phyloP scores from a whole-genome alignment of 495 filamentous ascomycete genomes.

The Trichoderma erinaceum region DNA sequence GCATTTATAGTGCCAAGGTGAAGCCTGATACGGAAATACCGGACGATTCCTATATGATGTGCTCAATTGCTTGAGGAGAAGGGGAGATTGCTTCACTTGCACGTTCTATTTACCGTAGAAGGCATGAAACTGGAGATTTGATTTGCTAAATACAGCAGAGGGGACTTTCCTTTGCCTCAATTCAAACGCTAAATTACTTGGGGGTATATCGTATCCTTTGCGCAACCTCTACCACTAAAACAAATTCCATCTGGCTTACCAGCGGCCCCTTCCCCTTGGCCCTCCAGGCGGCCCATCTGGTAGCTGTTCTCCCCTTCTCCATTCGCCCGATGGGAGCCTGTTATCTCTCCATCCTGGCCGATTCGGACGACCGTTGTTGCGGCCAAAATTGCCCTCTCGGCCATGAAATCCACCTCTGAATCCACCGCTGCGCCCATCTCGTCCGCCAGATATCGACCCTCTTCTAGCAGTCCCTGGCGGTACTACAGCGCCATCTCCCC shows the following conservation, averaged over 20 bases:
- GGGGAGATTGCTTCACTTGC: background rate
- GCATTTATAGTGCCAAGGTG: background rate
- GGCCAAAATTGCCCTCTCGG: slow-evolving; percentile 27
- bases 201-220: slow-evolving; percentile 3
- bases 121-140: background rate
- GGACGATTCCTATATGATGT: background rate
- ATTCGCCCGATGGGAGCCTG: slow-evolving; percentile 35
- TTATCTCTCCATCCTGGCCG: slow-evolving; percentile 37
- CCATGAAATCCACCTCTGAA: slow-evolving; percentile 33
- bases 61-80: background rate
- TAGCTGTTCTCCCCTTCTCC: slow-evolving; percentile 33
- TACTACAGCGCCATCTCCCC: slow-evolving; percentile 64
- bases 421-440: slow-evolving; percentile 44
- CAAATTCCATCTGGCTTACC: slow-evolving; percentile 18
- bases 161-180: background rate
- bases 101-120: background rate
- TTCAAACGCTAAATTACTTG: background rate
- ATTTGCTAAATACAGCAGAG: background rate
- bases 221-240: background rate
- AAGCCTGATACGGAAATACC: background rate
- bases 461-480: slow-evolving; percentile 33
- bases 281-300: slow-evolving; percentile 27
- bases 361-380: slow-evolving; percentile 25
- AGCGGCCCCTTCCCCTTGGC: slow-evolving; percentile 32
- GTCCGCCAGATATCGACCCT: slow-evolving; percentile 20